A percentile compares a stretch with the other conserved stretches of the same genome.
phyloP scores from a whole-genome alignment of 2,329 filamentous ascomycete genomes.

The Zymoseptoria brevis region DNA sequence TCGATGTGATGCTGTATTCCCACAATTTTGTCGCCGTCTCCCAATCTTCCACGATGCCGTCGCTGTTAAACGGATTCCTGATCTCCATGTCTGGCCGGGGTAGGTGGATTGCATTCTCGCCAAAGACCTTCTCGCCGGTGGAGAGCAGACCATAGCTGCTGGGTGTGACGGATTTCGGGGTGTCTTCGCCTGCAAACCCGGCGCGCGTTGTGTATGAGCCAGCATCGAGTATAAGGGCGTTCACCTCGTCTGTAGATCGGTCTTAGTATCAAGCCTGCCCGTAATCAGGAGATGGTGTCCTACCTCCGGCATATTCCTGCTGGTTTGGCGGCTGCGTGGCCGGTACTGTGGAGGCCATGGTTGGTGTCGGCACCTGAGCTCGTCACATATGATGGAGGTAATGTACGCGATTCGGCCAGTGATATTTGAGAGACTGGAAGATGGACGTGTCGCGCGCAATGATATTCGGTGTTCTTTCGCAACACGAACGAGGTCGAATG shows the following conservation, averaged over 20 bases:
- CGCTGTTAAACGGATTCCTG: slow-evolving; percentile 81
- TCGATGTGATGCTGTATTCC: slow-evolving; percentile 85
- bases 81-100: slow-evolving; percentile 71
- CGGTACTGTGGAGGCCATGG: slow-evolving; percentile 20
- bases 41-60: slow-evolving; percentile 94
- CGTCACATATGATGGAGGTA: background rate
- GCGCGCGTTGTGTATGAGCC: slow-evolving; percentile 87
- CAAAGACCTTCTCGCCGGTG: slow-evolving; percentile 58
- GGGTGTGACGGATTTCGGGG: slow-evolving; percentile 78
- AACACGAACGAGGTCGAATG: background rate
- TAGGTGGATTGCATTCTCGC: slow-evolving; percentile 80
- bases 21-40: slow-evolving; percentile 81
- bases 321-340: slow-evolving; percentile 26
- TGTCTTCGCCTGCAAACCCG: slow-evolving; percentile 95
- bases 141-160: slow-evolving; percentile 69
- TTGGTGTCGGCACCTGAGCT: background rate
- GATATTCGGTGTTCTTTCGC: background rate
- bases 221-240: slow-evolving; percentile 90
- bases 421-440: background rate
- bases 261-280: slow-evolving; percentile 3
- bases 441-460: background rate
- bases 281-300: background rate
- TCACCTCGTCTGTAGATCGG: slow-evolving; percentile 71
- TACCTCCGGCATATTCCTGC: slow-evolving; percentile 7
- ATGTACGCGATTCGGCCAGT: background rate